Conservation (phyloP, 495 filamentous ascomycete species). For the Tuber aestivum region DNA sequence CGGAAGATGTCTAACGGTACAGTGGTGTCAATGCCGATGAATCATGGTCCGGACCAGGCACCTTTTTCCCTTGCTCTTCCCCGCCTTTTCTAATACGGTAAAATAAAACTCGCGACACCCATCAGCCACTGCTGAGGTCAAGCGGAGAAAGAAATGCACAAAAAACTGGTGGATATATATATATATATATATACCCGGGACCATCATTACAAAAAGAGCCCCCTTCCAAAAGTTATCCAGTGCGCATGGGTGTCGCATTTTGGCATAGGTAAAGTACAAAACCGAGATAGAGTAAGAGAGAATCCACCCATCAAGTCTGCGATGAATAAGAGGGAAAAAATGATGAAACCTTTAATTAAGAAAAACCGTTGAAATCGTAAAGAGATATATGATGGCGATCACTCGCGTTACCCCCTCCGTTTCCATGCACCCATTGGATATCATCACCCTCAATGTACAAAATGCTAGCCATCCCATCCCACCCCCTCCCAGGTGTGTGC, state of each 20-base stretch:
- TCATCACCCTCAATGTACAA: conserved; percentile 5
- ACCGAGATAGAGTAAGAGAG: not conserved
- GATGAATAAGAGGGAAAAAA: not conserved
- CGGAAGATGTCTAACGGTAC: not conserved
- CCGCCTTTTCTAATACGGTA: not conserved
- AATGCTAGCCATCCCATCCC: not conserved
- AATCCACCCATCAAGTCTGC: not conserved
- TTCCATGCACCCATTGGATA: not conserved
- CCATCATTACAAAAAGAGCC: not conserved
- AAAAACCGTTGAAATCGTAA: conserved; percentile 1
- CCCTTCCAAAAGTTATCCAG: not conserved
- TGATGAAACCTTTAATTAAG: conserved; percentile 1
- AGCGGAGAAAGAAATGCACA: not conserved
- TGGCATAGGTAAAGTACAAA: not conserved
- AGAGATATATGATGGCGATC: not conserved
- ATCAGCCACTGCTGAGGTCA: not conserved
- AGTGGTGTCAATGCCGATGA: not conserved
- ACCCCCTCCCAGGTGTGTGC: not conserved
- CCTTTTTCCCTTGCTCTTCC: not conserved
- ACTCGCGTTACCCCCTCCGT: not conserved
- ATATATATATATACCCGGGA: not conserved
- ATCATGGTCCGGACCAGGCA: not conserved
- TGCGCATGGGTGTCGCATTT: not conserved
- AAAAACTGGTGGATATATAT: not conserved
- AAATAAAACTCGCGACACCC: not conserved